These are phyloP conservation scores for Trichoderma lentiforme DNA, from an alignment of 2,329 filamentous ascomycete genomes.

Conservation along the genomic window DNA sequence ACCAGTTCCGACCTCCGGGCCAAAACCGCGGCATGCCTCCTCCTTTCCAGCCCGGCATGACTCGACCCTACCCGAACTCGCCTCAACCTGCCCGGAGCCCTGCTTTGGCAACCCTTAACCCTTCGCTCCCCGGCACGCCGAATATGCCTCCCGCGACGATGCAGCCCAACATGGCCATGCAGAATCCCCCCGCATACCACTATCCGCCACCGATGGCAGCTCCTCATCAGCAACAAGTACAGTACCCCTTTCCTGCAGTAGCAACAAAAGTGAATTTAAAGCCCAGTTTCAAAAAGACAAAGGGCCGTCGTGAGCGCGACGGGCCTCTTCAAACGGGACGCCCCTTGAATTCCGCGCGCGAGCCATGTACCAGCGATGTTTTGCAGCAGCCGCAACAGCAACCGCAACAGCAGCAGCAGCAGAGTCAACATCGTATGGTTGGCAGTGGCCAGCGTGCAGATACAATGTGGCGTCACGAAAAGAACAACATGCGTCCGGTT, in stretches of 20 bases:
- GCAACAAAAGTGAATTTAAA: conserved; percentile 38
- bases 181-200: conserved; percentile 60
- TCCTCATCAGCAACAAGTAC: conserved; percentile 59
- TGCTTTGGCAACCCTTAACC: conserved; percentile 61
- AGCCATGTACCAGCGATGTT: conserved; percentile 33
- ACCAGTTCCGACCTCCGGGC: conserved; percentile 41
- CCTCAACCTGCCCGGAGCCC: conserved; percentile 65
- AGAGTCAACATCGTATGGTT: conserved; percentile 38
- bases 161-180: conserved; percentile 58
- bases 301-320: conserved; percentile 45
- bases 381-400: conserved; percentile 28
- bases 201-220: conserved; percentile 56
- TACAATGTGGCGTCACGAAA: conserved; percentile 28
- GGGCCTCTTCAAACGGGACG: conserved; percentile 41
- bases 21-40: conserved; percentile 54
- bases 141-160: conserved; percentile 62
- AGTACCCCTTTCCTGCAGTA: conserved; percentile 40
- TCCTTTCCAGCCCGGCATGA: conserved; percentile 41
- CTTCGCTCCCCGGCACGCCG: conserved; percentile 65
- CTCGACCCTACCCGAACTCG: conserved; percentile 51
- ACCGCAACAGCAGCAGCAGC: conserved; percentile 22
- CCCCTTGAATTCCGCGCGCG: conserved; percentile 37
- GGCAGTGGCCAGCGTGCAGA: conserved; percentile 43
- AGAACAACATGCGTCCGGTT: conserved; percentile 23
- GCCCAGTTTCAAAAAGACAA: conserved; percentile 45